Base-by-base conservation (phyloP, 306 rosid genomes). In the Pyrus pyrifolia region DNA sequence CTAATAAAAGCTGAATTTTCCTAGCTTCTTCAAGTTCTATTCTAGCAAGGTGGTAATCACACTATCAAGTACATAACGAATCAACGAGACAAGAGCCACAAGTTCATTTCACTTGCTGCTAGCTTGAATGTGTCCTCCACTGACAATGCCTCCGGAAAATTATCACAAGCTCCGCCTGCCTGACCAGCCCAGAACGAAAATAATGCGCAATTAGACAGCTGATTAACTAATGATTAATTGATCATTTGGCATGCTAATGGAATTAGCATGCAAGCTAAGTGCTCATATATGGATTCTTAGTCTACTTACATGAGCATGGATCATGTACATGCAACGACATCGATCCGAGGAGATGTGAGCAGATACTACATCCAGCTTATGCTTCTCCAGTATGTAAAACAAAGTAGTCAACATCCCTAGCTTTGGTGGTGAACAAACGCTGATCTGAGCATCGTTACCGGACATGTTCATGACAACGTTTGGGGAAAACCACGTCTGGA, bases 271-370 rank as follows among this genome's bases (percentile, higher is more conserved):
- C 51, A 53, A 14, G 55, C 55, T 49, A 49, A 5, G 55, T 49
- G 55, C 18, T 49, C 55, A 49, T 49, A 15, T 49, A 15, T 49
- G 55, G 1, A 9, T n/a, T 57, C 1, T 59, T 22, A 18, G 25
- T 23, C 18, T 11, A 81, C 93, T 88, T 86, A 89, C 98, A 69
- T 76, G 92, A 12, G 81, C 80, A 8, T 78, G 84, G 76, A 93
- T 79, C 90, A 89, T 80, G 79, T 46, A 83, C 33, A 78, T 35
- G 73, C 71, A 78, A 12, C 80, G 85, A 71, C 22, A 25, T 3
- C 40, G 71, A 74, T 85, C 81, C 4, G 86, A 68, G 1, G 72
- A 65, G 31, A 88, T 55, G 70, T 82, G 89, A 71, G 91, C 88
- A 70, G 88, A 86, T 6, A 86, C n/a, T 6, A 93, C 86, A 9